phyloP scores from a whole-genome alignment of 768 basidiomycete species.

The Leccinum truebloodii region DNA sequence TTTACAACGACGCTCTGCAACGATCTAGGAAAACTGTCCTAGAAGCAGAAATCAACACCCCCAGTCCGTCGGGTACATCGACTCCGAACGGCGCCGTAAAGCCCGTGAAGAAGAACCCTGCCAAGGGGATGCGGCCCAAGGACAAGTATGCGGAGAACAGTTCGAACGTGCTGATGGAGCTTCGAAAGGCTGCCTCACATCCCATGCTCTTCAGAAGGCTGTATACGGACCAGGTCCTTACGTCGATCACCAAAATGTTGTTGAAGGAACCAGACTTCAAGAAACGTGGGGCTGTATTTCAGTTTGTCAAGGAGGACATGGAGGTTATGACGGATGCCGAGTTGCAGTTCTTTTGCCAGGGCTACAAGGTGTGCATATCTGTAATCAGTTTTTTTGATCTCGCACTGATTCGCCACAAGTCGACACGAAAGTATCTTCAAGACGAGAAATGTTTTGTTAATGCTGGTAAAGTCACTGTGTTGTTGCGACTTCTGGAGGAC shows the following conservation, averaged over 20 bases:
- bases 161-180: conserved; percentile 94
- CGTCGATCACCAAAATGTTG: conserved; percentile 75
- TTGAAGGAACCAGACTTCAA: conserved; percentile 92
- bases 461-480: conserved; percentile 81
- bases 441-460: conserved; percentile 75
- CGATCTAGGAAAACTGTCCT: conserved; percentile 81
- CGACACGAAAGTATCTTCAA: conserved; percentile 72
- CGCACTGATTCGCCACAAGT: conserved; percentile 41
- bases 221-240: conserved; percentile 77
- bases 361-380: conserved; percentile 67
- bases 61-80: conserved; percentile 33
- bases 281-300: conserved; percentile 74
- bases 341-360: conserved; percentile 80
- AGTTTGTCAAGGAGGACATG: conserved; percentile 96
- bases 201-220: conserved; percentile 91
- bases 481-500: conserved; percentile 68
- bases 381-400: not conserved
- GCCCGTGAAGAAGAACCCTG: conserved; percentile 32
- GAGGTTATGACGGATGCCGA: conserved; percentile 98
- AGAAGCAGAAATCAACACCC: conserved; percentile 38
- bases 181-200: conserved; percentile 94
- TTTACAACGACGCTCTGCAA: conserved; percentile 85
- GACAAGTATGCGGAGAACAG: conserved; percentile 82
- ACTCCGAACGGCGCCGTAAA: conserved; percentile 31
- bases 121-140: conserved; percentile 46